Evolutionary conservation across 805 yeast genomes (phyloP), one percentile per base, ranked within the genome.

Genomic region (Candida peoriensis): DNA sequence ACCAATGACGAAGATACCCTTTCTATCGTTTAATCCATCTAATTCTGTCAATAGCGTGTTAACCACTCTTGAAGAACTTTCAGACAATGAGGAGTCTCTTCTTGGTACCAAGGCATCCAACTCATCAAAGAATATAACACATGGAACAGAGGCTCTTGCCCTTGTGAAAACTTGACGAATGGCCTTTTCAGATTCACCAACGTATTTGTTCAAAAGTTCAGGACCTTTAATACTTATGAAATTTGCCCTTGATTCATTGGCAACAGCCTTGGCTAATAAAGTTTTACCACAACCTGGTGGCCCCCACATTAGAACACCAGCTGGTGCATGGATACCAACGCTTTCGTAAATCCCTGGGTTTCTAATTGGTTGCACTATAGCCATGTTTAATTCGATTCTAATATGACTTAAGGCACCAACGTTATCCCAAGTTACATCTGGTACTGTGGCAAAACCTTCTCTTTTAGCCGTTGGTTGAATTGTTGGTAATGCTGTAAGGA

Each of bases 231-330:
- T 88, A 9, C 96, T 84, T 24, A 93, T 93, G 60, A 93, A 93
- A 56, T 93, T 93, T 10, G 97, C 97, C 34, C 94, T 73, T 0
- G 96, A 87, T 60, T 93, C 97, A 56, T 90, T 90, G 9, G 98
- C 98, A 3, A 93, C 97, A 2, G 98, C 98, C 53, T 93, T 93
- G 1, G 97, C 97, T 20, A 93, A 66, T 32, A 93, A 67, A 0
- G 98, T 93, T 56, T 93, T 93, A 71, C 98, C 98, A 64, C 97
- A 93, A 24, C 98, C 98, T 4, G 98, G 98, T 2, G 98, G 98
- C 0, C 98, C 98, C 98, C 98, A 93, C 69, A 93, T 73, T 18
- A 93, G 63, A 1, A 93, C 98, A 38, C 98, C 98, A 0, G 96
- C 88, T 3, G 97, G 97, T 0, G 97, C 96, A 36, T 87, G 77